These are phyloP conservation scores for Pichiaceae sp. DNA, from an alignment of 1,139 yeast genomes.

Conservation along the genomic window DNA sequence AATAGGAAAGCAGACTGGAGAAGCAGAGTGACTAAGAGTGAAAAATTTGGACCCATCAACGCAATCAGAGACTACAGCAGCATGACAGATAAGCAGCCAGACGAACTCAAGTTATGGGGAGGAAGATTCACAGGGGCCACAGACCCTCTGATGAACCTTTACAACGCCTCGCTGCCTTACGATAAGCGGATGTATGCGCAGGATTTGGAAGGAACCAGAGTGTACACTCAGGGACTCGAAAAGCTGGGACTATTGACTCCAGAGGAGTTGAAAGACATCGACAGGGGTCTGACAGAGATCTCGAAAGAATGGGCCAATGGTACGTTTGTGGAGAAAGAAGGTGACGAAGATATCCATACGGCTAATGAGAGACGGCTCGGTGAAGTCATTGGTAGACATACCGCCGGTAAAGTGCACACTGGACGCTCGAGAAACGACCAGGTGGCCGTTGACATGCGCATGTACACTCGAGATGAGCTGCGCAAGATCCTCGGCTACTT, in stretches of 20 bases:
- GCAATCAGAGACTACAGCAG: no score
- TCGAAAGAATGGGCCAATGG: conserved; percentile 74
- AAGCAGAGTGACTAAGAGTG: no score
- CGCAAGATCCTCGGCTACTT: conserved; percentile 50
- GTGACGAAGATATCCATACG: conserved; percentile 97
- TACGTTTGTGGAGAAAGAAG: conserved; percentile 72
- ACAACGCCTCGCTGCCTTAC: conserved; percentile 93
- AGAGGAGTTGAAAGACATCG: conserved; percentile 72
- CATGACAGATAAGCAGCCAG: conserved; percentile 16
- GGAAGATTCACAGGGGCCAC: conserved; percentile 97
- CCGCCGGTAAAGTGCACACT: conserved; percentile 96
- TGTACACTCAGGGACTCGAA: conserved; percentile 79
- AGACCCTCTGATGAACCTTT: conserved; percentile 94
- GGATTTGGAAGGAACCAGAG: conserved; percentile 88
- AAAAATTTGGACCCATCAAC: no score
- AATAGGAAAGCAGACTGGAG: no score
- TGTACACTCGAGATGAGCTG: conserved; percentile 77
- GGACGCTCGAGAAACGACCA: conserved; percentile 98
- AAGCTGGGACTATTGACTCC: conserved; percentile 66
- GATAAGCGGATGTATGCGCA: conserved; percentile 93
- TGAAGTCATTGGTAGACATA: conserved; percentile 84
- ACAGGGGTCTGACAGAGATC: conserved; percentile 66
- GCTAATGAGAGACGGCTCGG: conserved; percentile 98
- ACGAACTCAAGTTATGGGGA: conserved; percentile 78
- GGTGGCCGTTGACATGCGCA: conserved; percentile 96